Evolutionary conservation across 2,329 filamentous ascomycete species (phyloP), one percentile per base, ranked within the genome.

Genomic region (Stagonosporopsis tanaceti): DNA sequence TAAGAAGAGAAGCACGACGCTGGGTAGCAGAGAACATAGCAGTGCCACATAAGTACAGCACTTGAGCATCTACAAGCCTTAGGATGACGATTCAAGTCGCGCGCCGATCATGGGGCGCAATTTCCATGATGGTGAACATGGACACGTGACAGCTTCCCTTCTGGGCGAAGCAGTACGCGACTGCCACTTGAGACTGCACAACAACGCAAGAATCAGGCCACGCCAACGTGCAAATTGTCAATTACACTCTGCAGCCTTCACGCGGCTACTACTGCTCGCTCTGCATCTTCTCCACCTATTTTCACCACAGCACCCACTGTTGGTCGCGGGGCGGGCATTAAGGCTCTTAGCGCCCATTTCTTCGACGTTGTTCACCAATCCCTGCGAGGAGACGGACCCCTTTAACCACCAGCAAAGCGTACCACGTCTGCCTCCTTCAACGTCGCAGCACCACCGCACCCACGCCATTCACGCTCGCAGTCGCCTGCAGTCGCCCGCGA

Each of bases 361-460:
- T 40, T 53, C 51, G 67, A 71, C 67, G 67, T 67, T 69, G 71
- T 65, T 69, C 62, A 57, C 61, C 64, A 67, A 75, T 73, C 73
- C 74, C 69, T 74, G 72, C 47, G 44, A 38, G 38, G 24, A 41
- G 40, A 39, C 24, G 65, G 73, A 72, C 71, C 73, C 73, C 71
- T 76, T 76, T 75, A 70, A 39, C 42, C 42, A 45, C 42, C 42
- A 45, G 42, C 42, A 28, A 45, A 45, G 42, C 42, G 42, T 22
- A 32, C 37, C 71, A 69, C 66, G 67, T 69, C 67, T 75, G 71
- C 71, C 68, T 70, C 65, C 59, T 63, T 59, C 67, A 69, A 68
- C 69, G 61, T 69, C 63, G 69, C 69, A 69, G 63, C 64, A 67
- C 70, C 63, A 59, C 60, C 57, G 42, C 59, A 65, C 64, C 66